A percentile compares a stretch with the other conserved stretches of the same genome.
Conservation (phyloP, 1,139 yeast species). For the Debaryomycetaceae sp. region DNA sequence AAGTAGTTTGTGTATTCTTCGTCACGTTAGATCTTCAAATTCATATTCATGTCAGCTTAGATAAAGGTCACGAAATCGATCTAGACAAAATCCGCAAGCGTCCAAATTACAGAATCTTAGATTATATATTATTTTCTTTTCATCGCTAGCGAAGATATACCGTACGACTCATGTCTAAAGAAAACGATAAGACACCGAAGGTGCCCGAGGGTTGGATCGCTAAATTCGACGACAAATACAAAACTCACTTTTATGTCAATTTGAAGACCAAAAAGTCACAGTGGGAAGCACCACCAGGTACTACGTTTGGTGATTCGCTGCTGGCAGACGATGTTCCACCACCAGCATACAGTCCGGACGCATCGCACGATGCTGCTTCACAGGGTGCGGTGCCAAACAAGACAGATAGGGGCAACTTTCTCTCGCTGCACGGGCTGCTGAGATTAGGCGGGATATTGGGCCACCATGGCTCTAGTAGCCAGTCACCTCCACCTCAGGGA, state of each 20-base stretch:
- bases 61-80: slow-evolving; percentile 2
- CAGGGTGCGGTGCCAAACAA: slow-evolving; percentile 2
- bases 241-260: slow-evolving; percentile 75
- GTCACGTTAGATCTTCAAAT: background rate
- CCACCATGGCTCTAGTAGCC: slow-evolving; percentile 8
- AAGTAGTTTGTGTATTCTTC: background rate
- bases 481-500: slow-evolving; percentile 12
- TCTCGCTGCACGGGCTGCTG: slow-evolving; percentile 1
- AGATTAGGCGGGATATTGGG: slow-evolving; percentile 7
- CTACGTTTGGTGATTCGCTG: slow-evolving; percentile 31
- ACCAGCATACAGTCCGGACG: slow-evolving; percentile 30
- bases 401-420: background rate
- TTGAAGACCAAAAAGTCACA: slow-evolving; percentile 72
- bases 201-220: slow-evolving; percentile 88
- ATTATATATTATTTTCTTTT: background rate
- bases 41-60: background rate
- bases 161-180: background rate
- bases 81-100: background rate
- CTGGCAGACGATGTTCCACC: slow-evolving; percentile 29
- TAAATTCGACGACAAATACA: slow-evolving; percentile 76
- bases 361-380: background rate
- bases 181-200: slow-evolving; percentile 38
- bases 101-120: background rate
- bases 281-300: slow-evolving; percentile 83
- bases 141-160: background rate